A percentile compares a stretch with the other conserved stretches of the same genome.
phyloP scores from a whole-genome alignment of 2,329 filamentous ascomycete genomes.

The Aspergillus sp. region DNA sequence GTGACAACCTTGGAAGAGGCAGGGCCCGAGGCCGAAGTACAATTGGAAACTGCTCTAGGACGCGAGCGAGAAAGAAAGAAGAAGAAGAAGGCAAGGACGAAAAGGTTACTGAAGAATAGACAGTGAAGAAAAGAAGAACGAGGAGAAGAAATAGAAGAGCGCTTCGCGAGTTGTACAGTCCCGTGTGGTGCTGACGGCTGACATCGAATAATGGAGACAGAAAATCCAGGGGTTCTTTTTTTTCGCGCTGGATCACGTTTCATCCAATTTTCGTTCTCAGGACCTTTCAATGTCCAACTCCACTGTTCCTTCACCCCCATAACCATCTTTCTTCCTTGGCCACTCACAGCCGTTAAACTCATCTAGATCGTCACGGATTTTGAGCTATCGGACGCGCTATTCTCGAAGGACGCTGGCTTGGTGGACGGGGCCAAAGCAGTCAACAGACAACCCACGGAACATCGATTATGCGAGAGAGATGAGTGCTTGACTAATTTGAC shows the following conservation, averaged over 20 bases:
- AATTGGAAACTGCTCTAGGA: not conserved
- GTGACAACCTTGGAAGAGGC: not conserved
- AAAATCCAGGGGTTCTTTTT: conserved; percentile 18
- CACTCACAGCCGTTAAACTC: not conserved
- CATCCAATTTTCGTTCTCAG: conserved; percentile 1
- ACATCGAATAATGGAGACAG: conserved; percentile 13
- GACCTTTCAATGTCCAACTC: conserved; percentile 1
- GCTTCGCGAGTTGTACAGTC: conserved; percentile 3
- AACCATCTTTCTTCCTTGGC: conserved; percentile 1
- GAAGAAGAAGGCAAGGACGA: not conserved
- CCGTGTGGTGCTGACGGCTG: not conserved
- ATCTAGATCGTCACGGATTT: not conserved
- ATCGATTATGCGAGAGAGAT: not conserved
- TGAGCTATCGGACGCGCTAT: conserved; percentile 9
- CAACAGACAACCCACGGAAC: not conserved
- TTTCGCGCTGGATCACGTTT: conserved; percentile 13
- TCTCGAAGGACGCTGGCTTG: not conserved
- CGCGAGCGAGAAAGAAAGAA: not conserved
- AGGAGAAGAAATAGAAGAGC: not conserved
- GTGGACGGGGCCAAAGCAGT: not conserved
- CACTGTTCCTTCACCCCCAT: conserved; percentile 9
- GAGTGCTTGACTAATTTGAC: not conserved
- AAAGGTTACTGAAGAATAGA: not conserved
- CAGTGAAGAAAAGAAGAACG: conserved; percentile 5
- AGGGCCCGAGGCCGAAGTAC: not conserved